Conservation (phyloP, 192 early-diverging fungal species). For the Pilobolus umbonatus region DNA sequence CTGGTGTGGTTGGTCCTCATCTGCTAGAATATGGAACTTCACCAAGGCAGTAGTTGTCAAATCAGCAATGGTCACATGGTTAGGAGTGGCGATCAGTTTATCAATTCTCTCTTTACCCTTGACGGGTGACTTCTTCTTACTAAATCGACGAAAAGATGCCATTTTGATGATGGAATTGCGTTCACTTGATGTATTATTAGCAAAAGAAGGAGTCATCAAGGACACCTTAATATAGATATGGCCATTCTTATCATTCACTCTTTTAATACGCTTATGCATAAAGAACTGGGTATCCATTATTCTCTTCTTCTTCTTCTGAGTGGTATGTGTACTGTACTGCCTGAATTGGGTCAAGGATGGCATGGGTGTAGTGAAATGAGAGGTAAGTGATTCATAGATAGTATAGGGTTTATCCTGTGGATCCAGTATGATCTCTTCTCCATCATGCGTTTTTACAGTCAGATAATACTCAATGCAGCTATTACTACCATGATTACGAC, state of each 20-base stretch:
- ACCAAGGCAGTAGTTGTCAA: slow-evolving; percentile 38
- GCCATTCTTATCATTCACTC: slow-evolving; percentile 17
- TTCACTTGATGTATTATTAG: not conserved
- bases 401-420: slow-evolving; percentile 43
- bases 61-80: slow-evolving; percentile 35
- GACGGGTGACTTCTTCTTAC: slow-evolving; percentile 2
- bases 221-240: slow-evolving; percentile 26
- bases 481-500: slow-evolving; percentile 4
- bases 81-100: slow-evolving; percentile 35
- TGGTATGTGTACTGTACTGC: not conserved
- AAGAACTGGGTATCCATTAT: slow-evolving; percentile 33
- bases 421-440: slow-evolving; percentile 35
- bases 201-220: not conserved
- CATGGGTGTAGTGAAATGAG: slow-evolving; percentile 39
- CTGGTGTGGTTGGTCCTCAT: slow-evolving; percentile 36
- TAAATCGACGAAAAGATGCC: slow-evolving; percentile 7
- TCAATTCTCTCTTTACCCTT: slow-evolving; percentile 20
- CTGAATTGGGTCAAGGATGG: slow-evolving; percentile 36
- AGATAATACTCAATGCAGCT: slow-evolving; percentile 40
- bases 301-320: not conserved
- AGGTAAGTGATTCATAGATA: slow-evolving; percentile 42
- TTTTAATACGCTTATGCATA: slow-evolving; percentile 40
- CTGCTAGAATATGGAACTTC: slow-evolving; percentile 38
- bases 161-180: slow-evolving; percentile 8
- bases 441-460: slow-evolving; percentile 40